Conservation (phyloP, 78 protist genomes). For the Pigoraptor vietnamica region DNA sequence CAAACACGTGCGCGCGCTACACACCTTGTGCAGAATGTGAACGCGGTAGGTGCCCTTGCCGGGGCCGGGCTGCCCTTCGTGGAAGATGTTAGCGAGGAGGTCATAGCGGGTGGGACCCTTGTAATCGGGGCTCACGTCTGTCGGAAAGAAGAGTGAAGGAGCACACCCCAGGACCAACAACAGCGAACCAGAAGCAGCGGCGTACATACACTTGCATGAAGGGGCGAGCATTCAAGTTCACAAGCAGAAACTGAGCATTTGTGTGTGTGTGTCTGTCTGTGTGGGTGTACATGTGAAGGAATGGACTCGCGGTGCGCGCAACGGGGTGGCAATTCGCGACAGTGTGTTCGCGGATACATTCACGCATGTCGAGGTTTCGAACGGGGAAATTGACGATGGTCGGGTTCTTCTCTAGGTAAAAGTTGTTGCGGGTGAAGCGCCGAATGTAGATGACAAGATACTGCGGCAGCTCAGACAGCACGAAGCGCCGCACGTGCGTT, state of each 20-base stretch:
- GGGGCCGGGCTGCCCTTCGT: constrained; percentile 38
- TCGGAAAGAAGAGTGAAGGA: not conserved
- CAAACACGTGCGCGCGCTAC: no score
- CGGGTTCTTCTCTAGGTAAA: constrained; percentile 79
- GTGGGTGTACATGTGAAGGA: no score
- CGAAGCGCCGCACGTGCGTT: not conserved
- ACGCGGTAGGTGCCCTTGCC: constrained; percentile 22
- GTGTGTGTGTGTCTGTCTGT: not conserved
- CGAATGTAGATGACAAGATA: constrained; percentile 79
- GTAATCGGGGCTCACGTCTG: not conserved
- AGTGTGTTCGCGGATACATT: constrained; percentile 60
- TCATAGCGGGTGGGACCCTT: constrained; percentile 9
- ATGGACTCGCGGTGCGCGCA: no score
- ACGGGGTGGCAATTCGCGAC: not conserved
- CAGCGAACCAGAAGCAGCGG: not conserved
- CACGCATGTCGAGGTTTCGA: constrained; percentile 71
- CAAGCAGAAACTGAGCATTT: not conserved
- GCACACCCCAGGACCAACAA: not conserved
- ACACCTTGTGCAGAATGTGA: constrained; percentile 23
- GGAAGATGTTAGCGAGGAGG: constrained; percentile 47
- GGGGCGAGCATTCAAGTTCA: not conserved
- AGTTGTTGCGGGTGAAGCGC: constrained; percentile 81
- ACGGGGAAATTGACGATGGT: constrained; percentile 91
- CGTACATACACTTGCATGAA: not conserved
- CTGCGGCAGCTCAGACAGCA: constrained; percentile 49